Evolutionary conservation across 2,329 filamentous ascomycete species (phyloP), one percentile per base, ranked within the genome.

Genomic region (Laburnicola sp.): DNA sequence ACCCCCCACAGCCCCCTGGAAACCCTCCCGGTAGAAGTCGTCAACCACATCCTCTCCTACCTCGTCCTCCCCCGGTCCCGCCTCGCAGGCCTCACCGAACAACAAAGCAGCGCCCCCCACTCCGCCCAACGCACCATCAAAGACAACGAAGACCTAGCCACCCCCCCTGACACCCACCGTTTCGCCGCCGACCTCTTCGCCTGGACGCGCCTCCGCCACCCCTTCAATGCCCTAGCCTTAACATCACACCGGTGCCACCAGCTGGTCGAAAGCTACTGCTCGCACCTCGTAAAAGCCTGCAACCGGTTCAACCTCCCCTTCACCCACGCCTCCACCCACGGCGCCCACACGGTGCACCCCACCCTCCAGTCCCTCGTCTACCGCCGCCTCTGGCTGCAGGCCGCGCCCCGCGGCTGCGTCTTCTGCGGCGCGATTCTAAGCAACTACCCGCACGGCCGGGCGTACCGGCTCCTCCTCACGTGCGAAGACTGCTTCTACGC

Each of bases 271-370:
- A 53, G 51, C 51, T 70, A 62, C 50, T 66, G 62, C 48, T 52
- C 48, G 3, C 63, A 69, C 48, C 43, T 67, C 6, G 65, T 68
- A 1, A 59, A 60, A 8, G 26, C 53, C 21, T 58, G 59, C 58
- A 68, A 69, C 44, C 54, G 53, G 45, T 69, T 69, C 58, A 66
- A 68, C 22, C 62, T 69, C 26, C 64, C 65, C 0, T 67, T 66
- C 47, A 48, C 56, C 3, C 59, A 58, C 2, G 45, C 59, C 34
- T 64, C 67, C 38, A 50, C 46, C 11, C 43, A 59, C 35, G 63
- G 64, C 6, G 27, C 53, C 2, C 40, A 52, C 1, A 54, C 56
- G 8, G 65, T 66, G 3, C 60, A 66, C 42, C 66, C 68, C 6
- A 59, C 62, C 44, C 35, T 69, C 27, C 64, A 54, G 37, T 27